Percentiles rank a stretch among this genome's conserved stretches.
Evolutionary conservation across 2,329 filamentous ascomycete genomes (phyloP).

Genomic region (Helotiales sp.): DNA sequence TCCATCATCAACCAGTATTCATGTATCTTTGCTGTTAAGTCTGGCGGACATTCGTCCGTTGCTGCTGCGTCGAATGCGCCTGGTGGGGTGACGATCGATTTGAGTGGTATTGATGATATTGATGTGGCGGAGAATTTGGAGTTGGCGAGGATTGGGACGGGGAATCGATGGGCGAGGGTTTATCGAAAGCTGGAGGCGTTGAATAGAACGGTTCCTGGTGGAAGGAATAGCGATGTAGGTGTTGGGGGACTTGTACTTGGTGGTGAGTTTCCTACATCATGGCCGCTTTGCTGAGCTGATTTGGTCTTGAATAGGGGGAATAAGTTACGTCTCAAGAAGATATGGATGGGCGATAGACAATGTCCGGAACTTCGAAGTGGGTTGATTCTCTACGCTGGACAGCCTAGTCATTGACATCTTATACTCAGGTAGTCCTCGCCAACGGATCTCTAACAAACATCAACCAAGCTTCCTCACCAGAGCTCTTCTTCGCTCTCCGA

Average conservation of each 20-base stretch:
- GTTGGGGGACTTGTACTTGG: constrained; percentile 23
- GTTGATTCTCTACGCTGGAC: too few relatives aligned
- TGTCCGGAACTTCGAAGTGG: constrained; percentile 27
- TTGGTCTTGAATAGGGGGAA: constrained; percentile 9
- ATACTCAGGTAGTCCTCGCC: constrained; percentile 40
- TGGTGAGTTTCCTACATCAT: constrained; percentile 17
- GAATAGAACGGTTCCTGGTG: constrained; percentile 45
- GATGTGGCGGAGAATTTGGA: constrained; percentile 38
- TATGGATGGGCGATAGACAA: constrained; percentile 31
- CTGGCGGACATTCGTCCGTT: constrained; percentile 28
- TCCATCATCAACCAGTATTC: constrained; percentile 13
- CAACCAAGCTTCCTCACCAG: constrained; percentile 30
- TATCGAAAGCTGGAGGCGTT: constrained; percentile 44
- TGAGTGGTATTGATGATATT: constrained; percentile 41
- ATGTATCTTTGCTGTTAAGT: constrained; percentile 33
- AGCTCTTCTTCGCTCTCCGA: constrained; percentile 41
- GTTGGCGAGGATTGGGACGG: constrained; percentile 43
- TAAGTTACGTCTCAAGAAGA: constrained; percentile 18
- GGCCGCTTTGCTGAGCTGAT: not conserved
- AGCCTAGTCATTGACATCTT: not conserved
- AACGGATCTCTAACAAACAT: constrained; percentile 39
- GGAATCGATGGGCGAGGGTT: constrained; percentile 46
- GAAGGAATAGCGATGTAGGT: constrained; percentile 37
- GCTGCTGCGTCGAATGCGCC: constrained; percentile 56
- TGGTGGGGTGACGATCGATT: constrained; percentile 55